phyloP scores from a whole-genome alignment of 163 green algal species.

The Chlamydomonas reinhardtii region DNA sequence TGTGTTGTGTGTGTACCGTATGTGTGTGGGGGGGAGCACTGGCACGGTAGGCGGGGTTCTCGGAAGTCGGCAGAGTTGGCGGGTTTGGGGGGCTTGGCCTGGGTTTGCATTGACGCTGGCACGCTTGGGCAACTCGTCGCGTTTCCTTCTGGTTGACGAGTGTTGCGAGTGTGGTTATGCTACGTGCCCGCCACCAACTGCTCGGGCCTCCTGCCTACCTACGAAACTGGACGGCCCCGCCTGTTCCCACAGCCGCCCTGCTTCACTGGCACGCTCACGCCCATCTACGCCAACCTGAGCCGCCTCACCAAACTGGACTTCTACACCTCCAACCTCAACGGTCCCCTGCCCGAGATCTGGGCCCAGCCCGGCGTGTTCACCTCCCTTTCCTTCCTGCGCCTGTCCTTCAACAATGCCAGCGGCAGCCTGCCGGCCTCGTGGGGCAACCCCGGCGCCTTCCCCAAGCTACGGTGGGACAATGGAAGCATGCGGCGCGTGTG shows the following conservation, averaged over 20 bases:
- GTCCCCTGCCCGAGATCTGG: slow-evolving; percentile 37
- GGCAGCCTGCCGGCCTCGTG: slow-evolving; percentile 23
- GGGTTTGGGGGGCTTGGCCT: too few species aligned
- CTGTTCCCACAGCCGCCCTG: not conserved
- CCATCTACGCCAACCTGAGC: slow-evolving; percentile 13
- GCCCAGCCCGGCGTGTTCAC: not conserved
- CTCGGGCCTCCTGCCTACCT: too few species aligned
- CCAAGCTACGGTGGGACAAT: not conserved
- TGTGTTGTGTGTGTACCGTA: too few species aligned
- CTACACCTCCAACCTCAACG: slow-evolving; percentile 28
- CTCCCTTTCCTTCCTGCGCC: slow-evolving; percentile 29
- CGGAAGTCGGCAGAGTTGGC: too few species aligned
- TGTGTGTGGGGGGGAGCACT: not conserved
- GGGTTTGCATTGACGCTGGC: too few species aligned
- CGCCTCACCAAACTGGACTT: slow-evolving; percentile 39
- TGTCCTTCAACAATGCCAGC: slow-evolving; percentile 49
- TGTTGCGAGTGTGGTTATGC: too few species aligned
- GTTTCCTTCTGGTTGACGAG: too few species aligned
- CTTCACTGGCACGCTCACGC: slow-evolving; percentile 20
- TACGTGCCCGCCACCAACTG: too few species aligned
- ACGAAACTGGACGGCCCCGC: too few species aligned
- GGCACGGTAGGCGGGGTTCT: too few species aligned
- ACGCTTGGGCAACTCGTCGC: too few species aligned
- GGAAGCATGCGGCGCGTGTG: too few species aligned
- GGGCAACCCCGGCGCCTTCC: slow-evolving; percentile 25